A percentile compares a stretch with the other conserved stretches of the same genome.
phyloP scores from a whole-genome alignment of 805 yeast species.

The Priceomyces fermenticarens region DNA sequence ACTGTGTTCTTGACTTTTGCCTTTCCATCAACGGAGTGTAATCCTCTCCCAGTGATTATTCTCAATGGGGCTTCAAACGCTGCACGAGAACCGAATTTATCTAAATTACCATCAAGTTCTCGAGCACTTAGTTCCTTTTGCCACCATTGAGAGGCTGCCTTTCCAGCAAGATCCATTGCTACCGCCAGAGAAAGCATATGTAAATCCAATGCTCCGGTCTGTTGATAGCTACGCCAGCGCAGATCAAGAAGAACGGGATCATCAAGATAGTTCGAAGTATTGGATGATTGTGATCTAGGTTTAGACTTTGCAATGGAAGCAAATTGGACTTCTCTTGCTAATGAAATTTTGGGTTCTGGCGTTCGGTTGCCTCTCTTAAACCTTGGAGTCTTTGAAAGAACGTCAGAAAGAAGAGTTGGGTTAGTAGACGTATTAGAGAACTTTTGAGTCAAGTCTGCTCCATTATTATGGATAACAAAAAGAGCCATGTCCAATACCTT shows the following conservation, averaged over 20 bases:
- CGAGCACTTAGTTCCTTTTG: conserved; percentile 45
- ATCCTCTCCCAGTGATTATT: conserved; percentile 67
- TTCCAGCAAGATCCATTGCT: conserved; percentile 39
- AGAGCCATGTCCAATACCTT: conserved; percentile 36
- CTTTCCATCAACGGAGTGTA: conserved; percentile 60
- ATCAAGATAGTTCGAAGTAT: background rate
- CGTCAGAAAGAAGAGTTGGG: background rate
- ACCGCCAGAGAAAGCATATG: conserved; percentile 51
- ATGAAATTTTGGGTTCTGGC: background rate
- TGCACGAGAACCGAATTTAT: conserved; percentile 32
- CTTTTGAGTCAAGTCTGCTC: conserved; percentile 23
- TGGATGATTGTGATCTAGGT: background rate
- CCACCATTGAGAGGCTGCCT: conserved; percentile 61
- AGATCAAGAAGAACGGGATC: background rate
- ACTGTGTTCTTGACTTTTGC: conserved; percentile 48
- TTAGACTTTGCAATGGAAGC: background rate
- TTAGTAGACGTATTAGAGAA: background rate
- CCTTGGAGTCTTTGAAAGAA: background rate
- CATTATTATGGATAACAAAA: conserved; percentile 26
- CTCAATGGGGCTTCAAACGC: conserved; percentile 40
- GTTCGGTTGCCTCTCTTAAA: background rate
- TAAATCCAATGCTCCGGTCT: conserved; percentile 45
- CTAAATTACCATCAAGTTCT: conserved; percentile 33
- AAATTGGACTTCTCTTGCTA: background rate
- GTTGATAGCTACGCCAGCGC: background rate